A percentile compares a stretch with the other conserved stretches of the same genome.
Evolutionary conservation across 495 filamentous ascomycete genomes (phyloP).

Genomic region (Daldinia decipiens): DNA sequence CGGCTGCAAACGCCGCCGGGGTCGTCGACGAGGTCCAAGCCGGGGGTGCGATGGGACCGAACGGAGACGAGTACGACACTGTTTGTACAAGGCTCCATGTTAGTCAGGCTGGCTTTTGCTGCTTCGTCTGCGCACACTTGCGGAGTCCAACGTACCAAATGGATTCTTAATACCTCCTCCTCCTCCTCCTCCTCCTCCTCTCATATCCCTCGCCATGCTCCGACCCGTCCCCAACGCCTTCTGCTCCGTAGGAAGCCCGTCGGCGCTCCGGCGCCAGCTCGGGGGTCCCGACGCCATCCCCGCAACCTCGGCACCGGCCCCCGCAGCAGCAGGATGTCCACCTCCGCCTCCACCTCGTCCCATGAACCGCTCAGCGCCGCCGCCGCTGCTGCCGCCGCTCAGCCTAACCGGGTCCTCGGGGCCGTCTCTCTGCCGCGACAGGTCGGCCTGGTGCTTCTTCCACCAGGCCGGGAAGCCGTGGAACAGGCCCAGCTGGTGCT

Average conservation of each 20-base stretch:
- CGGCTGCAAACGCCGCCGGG: not conserved
- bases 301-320: not conserved
- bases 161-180: not conserved
- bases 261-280: conserved; percentile 30
- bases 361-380: too few species aligned
- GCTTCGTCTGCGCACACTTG: not conserved
- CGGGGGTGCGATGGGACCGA: conserved; percentile 42
- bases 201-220: conserved; percentile 1
- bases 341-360: not conserved
- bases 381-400: conserved; percentile 8
- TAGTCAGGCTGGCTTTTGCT: not conserved
- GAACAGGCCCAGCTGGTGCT: conserved; percentile 70
- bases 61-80: conserved; percentile 37
- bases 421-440: conserved; percentile 44
- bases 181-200: not conserved
- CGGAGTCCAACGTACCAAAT: not conserved
- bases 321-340: not conserved
- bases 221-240: conserved; percentile 19
- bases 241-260: conserved; percentile 12
- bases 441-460: conserved; percentile 60
- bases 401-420: conserved; percentile 13
- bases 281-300: not conserved
- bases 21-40: conserved; percentile 11
- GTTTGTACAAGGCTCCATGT: not conserved
- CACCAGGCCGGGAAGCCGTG: conserved; percentile 64